Conservation (phyloP, 768 basidiomycete species). For the Lentinus tigrinus region DNA sequence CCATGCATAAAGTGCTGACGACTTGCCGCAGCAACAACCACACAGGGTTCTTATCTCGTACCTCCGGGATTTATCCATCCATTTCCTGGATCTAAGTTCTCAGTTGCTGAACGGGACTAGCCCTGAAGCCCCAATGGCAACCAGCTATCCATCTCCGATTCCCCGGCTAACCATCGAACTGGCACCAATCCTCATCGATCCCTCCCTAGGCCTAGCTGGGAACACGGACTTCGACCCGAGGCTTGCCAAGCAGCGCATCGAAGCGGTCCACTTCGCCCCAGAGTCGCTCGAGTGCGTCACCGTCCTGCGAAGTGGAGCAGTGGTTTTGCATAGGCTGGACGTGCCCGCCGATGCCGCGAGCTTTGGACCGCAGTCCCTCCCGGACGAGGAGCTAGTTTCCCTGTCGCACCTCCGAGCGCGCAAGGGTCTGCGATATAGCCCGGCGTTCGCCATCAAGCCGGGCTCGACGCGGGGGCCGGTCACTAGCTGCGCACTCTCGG, state of each 20-base stretch:
- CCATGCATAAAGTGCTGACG: not conserved
- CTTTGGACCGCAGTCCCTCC: conserved; percentile 24
- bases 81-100: conserved; percentile 74
- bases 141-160: conserved; percentile 66
- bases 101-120: conserved; percentile 53
- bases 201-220: conserved; percentile 31
- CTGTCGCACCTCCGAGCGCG: conserved; percentile 48
- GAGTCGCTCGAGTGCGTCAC: conserved; percentile 60
- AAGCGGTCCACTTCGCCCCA: conserved; percentile 46
- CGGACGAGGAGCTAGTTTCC: conserved; percentile 52
- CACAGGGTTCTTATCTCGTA: conserved; percentile 64
- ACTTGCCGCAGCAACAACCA: conserved; percentile 48
- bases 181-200: conserved; percentile 45
- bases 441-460: conserved; percentile 57
- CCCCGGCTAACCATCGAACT: conserved; percentile 63
- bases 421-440: conserved; percentile 48
- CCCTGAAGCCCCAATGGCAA: conserved; percentile 46
- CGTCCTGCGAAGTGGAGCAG: conserved; percentile 53
- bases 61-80: conserved; percentile 62
- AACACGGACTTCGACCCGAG: conserved; percentile 15
- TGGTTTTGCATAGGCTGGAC: conserved; percentile 49
- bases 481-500: conserved; percentile 60
- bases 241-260: conserved; percentile 33
- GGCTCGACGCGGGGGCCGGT: conserved; percentile 40
- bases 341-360: conserved; percentile 5